phyloP scores from a whole-genome alignment of 495 filamentous ascomycete species.

The Endocarpon pusillum region DNA sequence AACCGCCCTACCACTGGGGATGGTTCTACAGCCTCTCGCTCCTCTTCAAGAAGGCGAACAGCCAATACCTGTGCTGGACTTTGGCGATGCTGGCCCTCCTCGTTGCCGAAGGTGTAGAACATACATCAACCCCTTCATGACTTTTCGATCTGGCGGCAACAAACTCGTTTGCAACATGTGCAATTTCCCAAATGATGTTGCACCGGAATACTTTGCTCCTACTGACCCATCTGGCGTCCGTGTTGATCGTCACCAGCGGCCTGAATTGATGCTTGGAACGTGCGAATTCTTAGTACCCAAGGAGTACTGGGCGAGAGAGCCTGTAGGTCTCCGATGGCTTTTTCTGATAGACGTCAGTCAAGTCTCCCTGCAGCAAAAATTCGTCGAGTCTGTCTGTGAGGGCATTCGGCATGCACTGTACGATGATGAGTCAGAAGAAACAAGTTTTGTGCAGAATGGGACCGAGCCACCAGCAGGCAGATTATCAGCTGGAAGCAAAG shows the following conservation, averaged over 20 bases:
- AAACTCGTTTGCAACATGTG: slow-evolving; percentile 99
- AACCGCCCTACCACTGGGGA: slow-evolving; percentile 70
- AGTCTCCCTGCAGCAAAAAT: slow-evolving; percentile 75
- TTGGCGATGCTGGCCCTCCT: slow-evolving; percentile 80
- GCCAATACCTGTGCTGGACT: slow-evolving; percentile 83
- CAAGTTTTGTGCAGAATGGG: slow-evolving; percentile 36
- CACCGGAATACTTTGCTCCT: slow-evolving; percentile 82
- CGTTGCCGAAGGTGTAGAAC: slow-evolving; percentile 85
- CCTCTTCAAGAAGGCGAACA: slow-evolving; percentile 69
- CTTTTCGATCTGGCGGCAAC: slow-evolving; percentile 81
- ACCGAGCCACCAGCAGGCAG: slow-evolving; percentile 32
- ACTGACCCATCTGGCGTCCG: slow-evolving; percentile 74
- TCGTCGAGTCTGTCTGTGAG: slow-evolving; percentile 78
- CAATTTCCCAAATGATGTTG: slow-evolving; percentile 88
- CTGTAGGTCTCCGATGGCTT: slow-evolving; percentile 68
- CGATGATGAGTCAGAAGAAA: slow-evolving; percentile 32
- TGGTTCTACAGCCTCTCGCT: slow-evolving; percentile 80
- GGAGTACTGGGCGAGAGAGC: slow-evolving; percentile 96
- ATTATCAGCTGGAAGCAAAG: slow-evolving; percentile 64
- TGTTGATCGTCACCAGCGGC: slow-evolving; percentile 75
- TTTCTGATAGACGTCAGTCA: slow-evolving; percentile 89
- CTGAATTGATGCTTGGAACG: slow-evolving; percentile 78
- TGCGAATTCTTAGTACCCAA: slow-evolving; percentile 94
- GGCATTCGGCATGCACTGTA: slow-evolving; percentile 79
- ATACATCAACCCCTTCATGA: slow-evolving; percentile 99